A percentile compares a stretch with the other conserved stretches of the same genome.
These are phyloP conservation scores for Domatiomyces globalis DNA, from an alignment of 2,329 filamentous ascomycete genomes.

Conservation along the genomic window DNA sequence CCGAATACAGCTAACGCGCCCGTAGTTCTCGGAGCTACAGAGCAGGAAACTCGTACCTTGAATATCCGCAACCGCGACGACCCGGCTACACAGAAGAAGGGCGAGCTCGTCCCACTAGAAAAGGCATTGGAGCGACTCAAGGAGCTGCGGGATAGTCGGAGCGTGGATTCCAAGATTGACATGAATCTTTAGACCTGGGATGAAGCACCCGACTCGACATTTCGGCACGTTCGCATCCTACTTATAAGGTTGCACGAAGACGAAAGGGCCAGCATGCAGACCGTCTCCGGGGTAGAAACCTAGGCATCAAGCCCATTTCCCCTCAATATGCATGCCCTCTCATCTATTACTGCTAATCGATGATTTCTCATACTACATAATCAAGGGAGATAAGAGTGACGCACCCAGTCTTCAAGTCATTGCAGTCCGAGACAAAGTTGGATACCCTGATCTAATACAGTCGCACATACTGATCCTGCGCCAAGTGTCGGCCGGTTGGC, in stretches of 20 bases:
- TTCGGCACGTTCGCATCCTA: too few species aligned
- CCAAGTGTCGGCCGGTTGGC: not conserved
- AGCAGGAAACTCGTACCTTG: constrained; percentile 44
- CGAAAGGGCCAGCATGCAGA: too few species aligned
- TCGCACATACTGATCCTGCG: not conserved
- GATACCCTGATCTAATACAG: not conserved
- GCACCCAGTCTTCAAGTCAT: too few species aligned
- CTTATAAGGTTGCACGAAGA: too few species aligned
- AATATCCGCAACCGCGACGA: constrained; percentile 54
- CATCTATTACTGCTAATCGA: too few species aligned
- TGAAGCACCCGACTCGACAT: too few species aligned
- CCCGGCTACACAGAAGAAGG: constrained; percentile 46
- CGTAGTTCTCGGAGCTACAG: constrained; percentile 47
- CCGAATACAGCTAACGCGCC: not conserved
- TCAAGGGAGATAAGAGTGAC: too few species aligned
- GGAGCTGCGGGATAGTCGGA: constrained; percentile 32
- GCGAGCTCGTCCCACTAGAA: constrained; percentile 46
- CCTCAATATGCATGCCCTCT: too few species aligned
- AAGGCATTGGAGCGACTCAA: constrained; percentile 42
- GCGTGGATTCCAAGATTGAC: constrained; percentile 26
- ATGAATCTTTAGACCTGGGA: constrained; percentile 8
- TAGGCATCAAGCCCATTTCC: too few species aligned
- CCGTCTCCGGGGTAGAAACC: too few species aligned
- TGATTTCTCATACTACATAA: too few species aligned
- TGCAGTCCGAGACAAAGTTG: not conserved